A percentile compares a stretch with the other conserved stretches of the same genome.
phyloP scores from a whole-genome alignment of 192 early-diverging fungal species.

The Paraglomus occultum region DNA sequence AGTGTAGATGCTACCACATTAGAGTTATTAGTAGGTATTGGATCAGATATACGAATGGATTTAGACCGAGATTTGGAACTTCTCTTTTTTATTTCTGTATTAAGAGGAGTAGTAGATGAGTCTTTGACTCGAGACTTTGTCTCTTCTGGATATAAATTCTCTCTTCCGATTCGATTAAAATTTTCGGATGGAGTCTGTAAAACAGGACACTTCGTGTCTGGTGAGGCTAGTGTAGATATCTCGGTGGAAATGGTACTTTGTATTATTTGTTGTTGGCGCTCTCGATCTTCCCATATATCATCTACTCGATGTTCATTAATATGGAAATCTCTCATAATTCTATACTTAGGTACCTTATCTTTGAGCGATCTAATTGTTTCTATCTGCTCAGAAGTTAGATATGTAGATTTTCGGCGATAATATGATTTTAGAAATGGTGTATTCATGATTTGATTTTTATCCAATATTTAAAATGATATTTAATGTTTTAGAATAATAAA shows the following conservation, averaged over 20 bases:
- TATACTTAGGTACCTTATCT: constrained; percentile 24
- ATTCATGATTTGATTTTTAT: constrained; percentile 13
- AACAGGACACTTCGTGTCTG: constrained; percentile 5
- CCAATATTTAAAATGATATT: constrained; percentile 6
- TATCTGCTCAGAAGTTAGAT: constrained; percentile 17
- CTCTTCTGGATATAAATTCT: background rate
- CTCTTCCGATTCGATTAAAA: constrained; percentile 8
- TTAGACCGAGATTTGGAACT: constrained; percentile 23
- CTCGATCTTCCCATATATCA: constrained; percentile 20
- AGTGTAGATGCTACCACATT: background rate
- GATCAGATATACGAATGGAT: constrained; percentile 11
- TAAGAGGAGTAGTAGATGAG: constrained; percentile 11
- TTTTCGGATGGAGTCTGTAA: constrained; percentile 4
- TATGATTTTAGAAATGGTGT: constrained; percentile 24
- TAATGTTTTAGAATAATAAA: constrained; percentile 19
- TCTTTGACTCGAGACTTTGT: constrained; percentile 1
- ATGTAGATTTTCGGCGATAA: constrained; percentile 18
- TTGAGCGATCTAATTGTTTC: constrained; percentile 25
- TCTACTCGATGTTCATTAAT: constrained; percentile 21
- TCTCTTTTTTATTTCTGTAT: constrained; percentile 27
- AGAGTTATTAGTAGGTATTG: constrained; percentile 12
- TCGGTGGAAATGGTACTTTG: no score
- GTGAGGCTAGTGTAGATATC: background rate
- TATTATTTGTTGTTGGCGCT: constrained; percentile 13
- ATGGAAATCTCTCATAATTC: constrained; percentile 25